Evolutionary conservation across 306 rosid genomes (phyloP).

Genomic region (Lotus japonicus): DNA sequence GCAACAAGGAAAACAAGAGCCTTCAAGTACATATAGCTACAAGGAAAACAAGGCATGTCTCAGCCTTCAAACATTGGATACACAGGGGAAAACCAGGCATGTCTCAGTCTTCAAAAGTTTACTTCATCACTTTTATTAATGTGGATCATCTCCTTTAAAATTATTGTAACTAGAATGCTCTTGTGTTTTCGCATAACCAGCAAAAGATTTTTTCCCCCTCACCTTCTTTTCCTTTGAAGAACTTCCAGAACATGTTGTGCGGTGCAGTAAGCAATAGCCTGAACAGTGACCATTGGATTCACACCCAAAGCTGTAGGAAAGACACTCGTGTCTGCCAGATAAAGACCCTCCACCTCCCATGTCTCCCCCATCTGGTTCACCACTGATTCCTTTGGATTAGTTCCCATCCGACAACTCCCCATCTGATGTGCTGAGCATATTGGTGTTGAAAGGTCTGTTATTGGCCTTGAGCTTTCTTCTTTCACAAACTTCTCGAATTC

Average conservation of each 20-base stretch:
- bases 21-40: too few species aligned
- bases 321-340: conserved; percentile 66
- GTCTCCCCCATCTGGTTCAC: conserved; percentile 73
- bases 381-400: conserved; percentile 38
- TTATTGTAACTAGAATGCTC: neutral
- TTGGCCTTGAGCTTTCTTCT: conserved; percentile 52
- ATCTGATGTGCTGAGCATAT: conserved; percentile 79
- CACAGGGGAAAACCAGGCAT: too few species aligned
- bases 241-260: conserved; percentile 60
- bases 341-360: conserved; percentile 75
- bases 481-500: conserved; percentile 67
- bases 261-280: conserved; percentile 76
- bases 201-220: neutral
- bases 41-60: too few species aligned
- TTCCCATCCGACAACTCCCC: conserved; percentile 87
- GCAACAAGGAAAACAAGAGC: too few species aligned
- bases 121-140: too few species aligned
- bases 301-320: conserved; percentile 86
- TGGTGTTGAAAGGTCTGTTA: conserved; percentile 39
- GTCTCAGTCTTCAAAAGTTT: too few species aligned
- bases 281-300: conserved; percentile 81
- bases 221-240: conserved; percentile 42
- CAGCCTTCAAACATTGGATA: too few species aligned
- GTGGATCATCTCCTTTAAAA: neutral
- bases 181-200: neutral